Evolutionary conservation across 768 basidiomycete species (phyloP), one percentile per base, ranked within the genome.

Genomic region (Xerocomus potaroensis): DNA sequence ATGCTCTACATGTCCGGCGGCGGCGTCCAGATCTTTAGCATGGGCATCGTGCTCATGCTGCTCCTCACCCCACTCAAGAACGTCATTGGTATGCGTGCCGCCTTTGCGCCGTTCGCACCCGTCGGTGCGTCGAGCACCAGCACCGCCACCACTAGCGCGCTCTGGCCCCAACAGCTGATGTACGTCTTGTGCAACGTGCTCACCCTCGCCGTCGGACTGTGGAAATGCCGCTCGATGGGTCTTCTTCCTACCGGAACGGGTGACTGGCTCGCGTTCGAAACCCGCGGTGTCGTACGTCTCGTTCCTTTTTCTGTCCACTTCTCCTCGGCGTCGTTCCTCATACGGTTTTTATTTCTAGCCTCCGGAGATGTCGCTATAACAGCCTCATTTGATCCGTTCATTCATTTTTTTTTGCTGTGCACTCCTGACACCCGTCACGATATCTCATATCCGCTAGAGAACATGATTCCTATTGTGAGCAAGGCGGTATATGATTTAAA

Each of bases 1-100:
- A 97, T 97, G 94, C 76, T 97, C 27, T 97, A 97, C 78, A 95
- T 97, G 88, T 94, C 92, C 18, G 94, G 94, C 29, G 85, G 91
- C 11, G 91, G 91, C 41, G 87, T 97, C 12, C 94, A 97, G 67
- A 86, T 97, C 34, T 96, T 97, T 67, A 94, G 91, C 69, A 91
- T 97, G 74, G 92, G 94, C 27, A 94, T 93, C 64, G 87, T 97
- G 18, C 85, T 91, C 61, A 93, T 94, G 90, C 76, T 97, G 11
- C 77, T 97, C 48, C 72, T 90, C 48, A 77, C 80, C 9, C 94
- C 94, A 0, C 83, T 95, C 69, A 90, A 86, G 66, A 92, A 91
- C 45, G 63, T 93, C 11, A 77, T 80, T 43, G 78, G 76, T 8
- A 88, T 96, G 42, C 86, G 93, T 60, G 72, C 78, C 18, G 88